phyloP scores from a whole-genome alignment of 1,139 yeast species.

The Pichia sp. region DNA sequence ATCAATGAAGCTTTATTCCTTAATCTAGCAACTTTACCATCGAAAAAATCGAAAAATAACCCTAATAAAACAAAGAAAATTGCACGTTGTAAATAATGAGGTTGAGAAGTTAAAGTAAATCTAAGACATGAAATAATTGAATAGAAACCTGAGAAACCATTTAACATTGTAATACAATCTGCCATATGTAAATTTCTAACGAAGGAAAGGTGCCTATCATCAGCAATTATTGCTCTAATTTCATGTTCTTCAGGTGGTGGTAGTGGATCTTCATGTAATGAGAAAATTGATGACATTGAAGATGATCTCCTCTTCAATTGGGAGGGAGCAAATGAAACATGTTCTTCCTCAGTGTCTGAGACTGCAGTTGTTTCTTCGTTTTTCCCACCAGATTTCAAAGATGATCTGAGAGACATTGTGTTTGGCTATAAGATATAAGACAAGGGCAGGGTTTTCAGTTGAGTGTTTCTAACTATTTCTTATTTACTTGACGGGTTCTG shows the following conservation, averaged over 20 bases:
- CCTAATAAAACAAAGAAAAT: slow-evolving; percentile 85
- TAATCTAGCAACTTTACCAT: slow-evolving; percentile 93
- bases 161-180: slow-evolving; percentile 86
- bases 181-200: slow-evolving; percentile 85
- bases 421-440: not conserved
- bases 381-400: not conserved
- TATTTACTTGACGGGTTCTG: no score
- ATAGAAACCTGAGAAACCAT: slow-evolving; percentile 86
- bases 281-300: slow-evolving; percentile 27
- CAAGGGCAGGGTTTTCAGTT: not conserved
- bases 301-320: slow-evolving; percentile 24
- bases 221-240: slow-evolving; percentile 69
- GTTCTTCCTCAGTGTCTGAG: slow-evolving; percentile 18
- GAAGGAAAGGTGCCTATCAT: slow-evolving; percentile 70
- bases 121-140: slow-evolving; percentile 81
- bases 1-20: slow-evolving; percentile 85
- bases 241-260: slow-evolving; percentile 55
- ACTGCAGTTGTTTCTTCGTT: not conserved
- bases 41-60: slow-evolving; percentile 89
- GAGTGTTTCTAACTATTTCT: no score
- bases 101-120: slow-evolving; percentile 59
- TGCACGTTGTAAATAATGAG: slow-evolving; percentile 78
- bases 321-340: not conserved
- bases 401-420: slow-evolving; percentile 1
- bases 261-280: slow-evolving; percentile 26